Evolutionary conservation across 202 grass and related monocot genomes (phyloP), one percentile per base, ranked within the genome.

Genomic region (Schoenoplectus tabernaemontani): DNA sequence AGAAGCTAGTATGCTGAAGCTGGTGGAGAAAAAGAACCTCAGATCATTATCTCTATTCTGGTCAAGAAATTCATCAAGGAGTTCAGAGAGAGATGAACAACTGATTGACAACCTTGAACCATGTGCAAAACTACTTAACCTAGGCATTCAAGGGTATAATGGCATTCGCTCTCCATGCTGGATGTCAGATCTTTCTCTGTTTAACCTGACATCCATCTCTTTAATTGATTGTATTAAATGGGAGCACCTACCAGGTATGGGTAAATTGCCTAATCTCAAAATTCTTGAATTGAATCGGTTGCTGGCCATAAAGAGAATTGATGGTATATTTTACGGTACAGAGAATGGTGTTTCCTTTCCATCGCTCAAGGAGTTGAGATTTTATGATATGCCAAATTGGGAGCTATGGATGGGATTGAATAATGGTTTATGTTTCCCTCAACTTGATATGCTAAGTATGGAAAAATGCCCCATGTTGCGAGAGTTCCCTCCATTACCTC

Each of bases 81-180:
- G 10, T 2, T 32, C 22, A 2, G 1, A 72, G 48, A 20, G 56
- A 12, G 84, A 81, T 16, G 32, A 57, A 9, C 3, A 57, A 6
- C 9, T 86, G 12, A 34, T 86, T 68, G 78, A 86, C 4, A 39
- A 48, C 30, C 84, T 86, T n/a, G 43, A 47, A 42, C 84, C 84
- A 76, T 61, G n/a, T 59, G 2, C 48, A 16, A 16, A 57, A 19
- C 84, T 86, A 4, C 7, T 39, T 28, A 50, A 77, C 9, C 57
- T 86, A 34, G 11, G 13, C 17, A 78, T 86, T 39, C 0, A 28
- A 16, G 44, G 57, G 20, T 86, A 82, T 23, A 64, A 11, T 17
- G 84, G 84, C 38, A 11, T 67, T 4, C 17, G n/a, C 10, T 69
- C 44, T 67, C 78, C 84, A 12, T 0, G 20, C 13, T 86, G 84